These are phyloP conservation scores for Bipolaris zeicola DNA, from an alignment of 2,329 filamentous ascomycete species.

Conservation along the genomic window DNA sequence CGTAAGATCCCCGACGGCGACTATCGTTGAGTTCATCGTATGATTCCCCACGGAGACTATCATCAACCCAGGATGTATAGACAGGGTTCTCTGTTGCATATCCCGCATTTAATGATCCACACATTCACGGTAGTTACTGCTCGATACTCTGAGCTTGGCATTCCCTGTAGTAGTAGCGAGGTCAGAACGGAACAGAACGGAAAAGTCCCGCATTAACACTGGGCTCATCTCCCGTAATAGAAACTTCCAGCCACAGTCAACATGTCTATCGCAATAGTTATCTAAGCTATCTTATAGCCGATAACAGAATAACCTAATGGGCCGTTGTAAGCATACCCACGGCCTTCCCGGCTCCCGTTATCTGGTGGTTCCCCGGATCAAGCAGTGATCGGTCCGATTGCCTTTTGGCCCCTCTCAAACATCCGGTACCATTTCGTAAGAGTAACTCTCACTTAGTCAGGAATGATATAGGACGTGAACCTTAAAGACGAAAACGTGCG, in stretches of 20 bases:
- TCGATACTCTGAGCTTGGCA: background rate
- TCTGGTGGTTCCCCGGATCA: background rate
- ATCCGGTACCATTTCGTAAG: background rate
- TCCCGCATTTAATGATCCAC: background rate
- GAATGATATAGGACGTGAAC: background rate
- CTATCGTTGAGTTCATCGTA: background rate
- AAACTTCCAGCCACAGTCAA: background rate
- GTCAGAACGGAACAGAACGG: background rate
- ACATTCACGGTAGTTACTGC: background rate
- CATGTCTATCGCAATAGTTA: background rate
- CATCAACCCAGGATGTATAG: background rate
- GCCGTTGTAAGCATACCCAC: no score
- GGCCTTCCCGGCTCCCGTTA: background rate
- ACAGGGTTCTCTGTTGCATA: background rate
- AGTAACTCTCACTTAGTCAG: background rate
- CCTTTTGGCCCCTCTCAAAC: background rate
- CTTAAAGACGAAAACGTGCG: background rate
- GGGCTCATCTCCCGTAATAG: background rate
- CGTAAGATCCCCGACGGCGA: background rate
- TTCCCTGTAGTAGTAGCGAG: background rate
- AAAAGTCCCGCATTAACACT: background rate
- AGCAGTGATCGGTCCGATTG: background rate
- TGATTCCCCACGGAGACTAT: background rate
- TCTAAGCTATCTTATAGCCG: background rate
- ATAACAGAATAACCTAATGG: background rate